phyloP scores from a whole-genome alignment of 805 yeast species.

The Ogataea henricii region DNA sequence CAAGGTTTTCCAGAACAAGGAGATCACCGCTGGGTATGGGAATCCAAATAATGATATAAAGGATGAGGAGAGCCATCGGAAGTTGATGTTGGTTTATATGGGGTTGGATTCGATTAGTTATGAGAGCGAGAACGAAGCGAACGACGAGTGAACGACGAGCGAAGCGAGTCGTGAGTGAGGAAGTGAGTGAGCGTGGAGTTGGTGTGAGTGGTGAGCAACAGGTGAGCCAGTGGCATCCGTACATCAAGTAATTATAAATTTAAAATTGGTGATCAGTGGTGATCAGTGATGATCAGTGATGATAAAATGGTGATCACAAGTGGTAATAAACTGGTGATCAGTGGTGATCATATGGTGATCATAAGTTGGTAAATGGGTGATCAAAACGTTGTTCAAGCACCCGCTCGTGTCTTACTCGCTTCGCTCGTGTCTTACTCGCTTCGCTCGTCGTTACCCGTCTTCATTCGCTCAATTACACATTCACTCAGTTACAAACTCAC shows the following conservation, averaged over 20 bases:
- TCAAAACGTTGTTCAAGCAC: no score
- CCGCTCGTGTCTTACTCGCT: not conserved
- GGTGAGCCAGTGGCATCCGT: no score
- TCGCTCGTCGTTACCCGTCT: not conserved
- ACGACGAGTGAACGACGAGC: not conserved
- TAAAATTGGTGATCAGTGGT: not conserved
- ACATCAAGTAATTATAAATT: not conserved
- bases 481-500: no score
- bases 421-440: not conserved
- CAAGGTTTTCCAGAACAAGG: conserved; percentile 32
- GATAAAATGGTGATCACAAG: not conserved
- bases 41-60: conserved; percentile 31
- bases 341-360: not conserved
- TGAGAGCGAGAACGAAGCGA: conserved; percentile 30
- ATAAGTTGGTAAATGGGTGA: not conserved
- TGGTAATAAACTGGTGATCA: not conserved
- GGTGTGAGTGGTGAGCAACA: not conserved
- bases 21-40: conserved; percentile 28
- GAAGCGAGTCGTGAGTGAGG: not conserved
- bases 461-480: no score
- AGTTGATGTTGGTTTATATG: conserved; percentile 39
- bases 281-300: not conserved
- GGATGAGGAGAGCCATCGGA: conserved; percentile 36
- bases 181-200: not conserved
- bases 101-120: conserved; percentile 39